Base-by-base conservation (phyloP, 2,329 filamentous ascomycete genomes). In the Pezicula rhizophila region DNA sequence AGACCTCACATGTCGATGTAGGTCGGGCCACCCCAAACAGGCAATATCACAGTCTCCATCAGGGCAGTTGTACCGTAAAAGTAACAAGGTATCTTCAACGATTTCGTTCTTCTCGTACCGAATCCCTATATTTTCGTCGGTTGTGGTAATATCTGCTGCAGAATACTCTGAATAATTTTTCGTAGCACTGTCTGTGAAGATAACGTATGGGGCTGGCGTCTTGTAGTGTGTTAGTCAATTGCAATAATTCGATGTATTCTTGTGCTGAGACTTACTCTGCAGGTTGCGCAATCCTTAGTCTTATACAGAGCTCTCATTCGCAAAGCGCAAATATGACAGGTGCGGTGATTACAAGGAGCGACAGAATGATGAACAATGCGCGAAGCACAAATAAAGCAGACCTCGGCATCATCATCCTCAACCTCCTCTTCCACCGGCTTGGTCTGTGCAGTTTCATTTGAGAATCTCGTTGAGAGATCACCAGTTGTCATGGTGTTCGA, bases 381-480 rank as follows among this genome's bases (percentile, higher is more conserved):
- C 56, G 91, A 96, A 49, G 93, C 92, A 69, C 93, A 99, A 63
- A 99, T 99, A 70, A 97, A 97, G 79, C 93, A 99, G 52, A 96
- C 79, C 54, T 96, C 90, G 23, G 77, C 84, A 48, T 90, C 86
- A 26, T 73, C 73, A 20, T 77, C 78, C 4, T 68, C 72, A 51
- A 68, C 64, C 3, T 66, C 71, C 52, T 67, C 63, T 44, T 51
- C 54, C 28, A 31, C 57, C 42, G 34, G 55, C 42, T 42, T 55
- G 38, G 26, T 52, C 49, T 28, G 50, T 34, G 34, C 49, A 12
- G 34, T 47, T 38, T 17, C 47, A 41, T 48, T 46, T 28, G 46
- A 46, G 38, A 53, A 55, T 20, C 50, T 52, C 14, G 51, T 43
- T 35, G 51, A 49, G 15, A 56, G 46, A 42, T 57, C 54, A 10